Conservation (phyloP, 2,329 filamentous ascomycete species). For the Aspergillus persii region DNA sequence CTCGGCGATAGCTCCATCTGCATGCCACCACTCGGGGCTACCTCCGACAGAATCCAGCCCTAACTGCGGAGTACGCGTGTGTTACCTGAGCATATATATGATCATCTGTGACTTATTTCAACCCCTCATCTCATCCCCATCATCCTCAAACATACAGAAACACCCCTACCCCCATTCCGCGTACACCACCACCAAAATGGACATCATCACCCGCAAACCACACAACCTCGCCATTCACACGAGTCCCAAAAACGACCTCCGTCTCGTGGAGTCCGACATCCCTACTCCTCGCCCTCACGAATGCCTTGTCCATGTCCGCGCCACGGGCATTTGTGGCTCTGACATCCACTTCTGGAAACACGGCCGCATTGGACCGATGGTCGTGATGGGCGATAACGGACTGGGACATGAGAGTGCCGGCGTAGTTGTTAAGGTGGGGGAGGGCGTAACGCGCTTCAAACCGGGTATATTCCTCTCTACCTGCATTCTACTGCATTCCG, state of each 20-base stretch:
- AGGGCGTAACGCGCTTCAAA: constrained; percentile 17
- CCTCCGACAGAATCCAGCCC: too few species aligned
- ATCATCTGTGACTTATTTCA: too few species aligned
- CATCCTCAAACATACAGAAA: too few species aligned
- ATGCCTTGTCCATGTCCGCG: constrained; percentile 17
- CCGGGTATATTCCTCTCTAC: constrained; percentile 7
- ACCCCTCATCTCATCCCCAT: too few species aligned
- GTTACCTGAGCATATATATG: too few species aligned
- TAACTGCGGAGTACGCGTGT: too few species aligned
- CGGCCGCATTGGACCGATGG: constrained; percentile 17
- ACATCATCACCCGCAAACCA: constrained; percentile 14
- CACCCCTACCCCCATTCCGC: neutral
- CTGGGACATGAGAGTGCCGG: constrained; percentile 21
- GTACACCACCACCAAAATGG: constrained; percentile 6
- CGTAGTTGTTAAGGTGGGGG: constrained; percentile 15
- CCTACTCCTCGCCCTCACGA: constrained; percentile 12
- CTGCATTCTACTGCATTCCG: neutral
- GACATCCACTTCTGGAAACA: constrained; percentile 23
- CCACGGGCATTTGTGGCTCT: constrained; percentile 19
- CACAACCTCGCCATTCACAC: constrained; percentile 19
- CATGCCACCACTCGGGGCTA: too few species aligned
- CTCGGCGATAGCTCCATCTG: too few species aligned
- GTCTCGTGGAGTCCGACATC: constrained; percentile 18
- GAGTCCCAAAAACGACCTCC: constrained; percentile 17
- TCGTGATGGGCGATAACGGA: constrained; percentile 20